Conservation (phyloP, 495 filamentous ascomycete genomes). For the Penicillium tannophilum region DNA sequence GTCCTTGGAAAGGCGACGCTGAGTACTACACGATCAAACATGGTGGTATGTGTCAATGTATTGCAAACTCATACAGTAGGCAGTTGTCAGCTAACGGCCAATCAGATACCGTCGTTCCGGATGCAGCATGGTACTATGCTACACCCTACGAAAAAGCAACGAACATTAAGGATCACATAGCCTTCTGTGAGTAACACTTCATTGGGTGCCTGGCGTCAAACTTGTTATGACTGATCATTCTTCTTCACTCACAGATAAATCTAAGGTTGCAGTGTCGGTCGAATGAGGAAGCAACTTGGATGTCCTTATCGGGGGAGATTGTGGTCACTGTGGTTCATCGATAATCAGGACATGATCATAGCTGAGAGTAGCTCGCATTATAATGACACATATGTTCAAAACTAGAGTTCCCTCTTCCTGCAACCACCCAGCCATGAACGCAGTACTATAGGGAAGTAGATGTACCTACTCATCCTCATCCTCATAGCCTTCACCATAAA, state of each 20-base stretch:
- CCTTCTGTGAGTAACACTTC: conserved; percentile 53
- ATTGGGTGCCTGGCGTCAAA: not conserved
- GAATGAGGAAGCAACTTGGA: not conserved
- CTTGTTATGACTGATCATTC: not conserved
- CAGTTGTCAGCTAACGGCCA: not conserved
- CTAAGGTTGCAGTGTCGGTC: conserved; percentile 18
- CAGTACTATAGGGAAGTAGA: too few relatives aligned
- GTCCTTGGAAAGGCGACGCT: conserved; percentile 71
- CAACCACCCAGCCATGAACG: too few relatives aligned
- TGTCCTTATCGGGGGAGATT: not conserved
- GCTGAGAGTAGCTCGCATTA: too few relatives aligned
- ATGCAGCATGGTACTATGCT: conserved; percentile 72
- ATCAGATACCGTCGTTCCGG: conserved; percentile 53
- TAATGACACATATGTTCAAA: too few relatives aligned
- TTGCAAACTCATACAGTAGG: not conserved
- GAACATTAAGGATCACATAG: conserved; percentile 63
- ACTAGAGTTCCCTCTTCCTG: too few relatives aligned
- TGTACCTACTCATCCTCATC: not conserved
- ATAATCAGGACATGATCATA: too few relatives aligned
- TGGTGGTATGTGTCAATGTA: conserved; percentile 43
- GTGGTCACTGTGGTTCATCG: too few relatives aligned
- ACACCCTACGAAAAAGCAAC: conserved; percentile 56
- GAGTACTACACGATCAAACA: conserved; percentile 66
- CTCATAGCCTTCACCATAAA: conserved; percentile 32
- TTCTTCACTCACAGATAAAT: conserved; percentile 11